Conservation (phyloP, 306 rosid species). For the Cucumis cinereus region DNA sequence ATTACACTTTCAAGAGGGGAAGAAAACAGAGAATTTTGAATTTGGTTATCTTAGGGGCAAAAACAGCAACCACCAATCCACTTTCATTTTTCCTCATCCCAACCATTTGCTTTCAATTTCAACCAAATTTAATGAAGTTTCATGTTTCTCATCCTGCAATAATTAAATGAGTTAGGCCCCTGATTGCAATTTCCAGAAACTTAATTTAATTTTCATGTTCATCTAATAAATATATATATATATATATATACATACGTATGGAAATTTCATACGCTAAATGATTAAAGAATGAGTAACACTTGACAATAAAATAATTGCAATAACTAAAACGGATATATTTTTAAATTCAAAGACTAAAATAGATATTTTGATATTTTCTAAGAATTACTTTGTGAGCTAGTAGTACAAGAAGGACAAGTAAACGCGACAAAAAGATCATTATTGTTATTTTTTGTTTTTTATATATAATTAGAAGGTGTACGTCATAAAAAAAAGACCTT, state of each 20-base stretch:
- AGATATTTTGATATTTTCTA: too few species aligned
- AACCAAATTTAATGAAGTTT: conserved; percentile 34
- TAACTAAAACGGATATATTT: not conserved
- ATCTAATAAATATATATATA: too few species aligned
- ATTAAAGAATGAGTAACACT: too few species aligned
- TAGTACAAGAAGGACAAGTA: too few species aligned
- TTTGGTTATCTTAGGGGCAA: not conserved
- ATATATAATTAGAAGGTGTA: too few species aligned
- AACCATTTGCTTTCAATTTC: not conserved
- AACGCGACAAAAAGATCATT: too few species aligned
- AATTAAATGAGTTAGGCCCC: not conserved
- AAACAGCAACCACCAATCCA: not conserved
- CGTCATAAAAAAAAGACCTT: too few species aligned
- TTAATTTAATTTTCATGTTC: not conserved
- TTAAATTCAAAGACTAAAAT: not conserved
- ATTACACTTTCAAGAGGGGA: not conserved
- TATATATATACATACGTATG: too few species aligned
- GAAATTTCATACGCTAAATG: too few species aligned
- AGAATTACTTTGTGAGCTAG: too few species aligned
- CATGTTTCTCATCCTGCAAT: conserved; percentile 57
- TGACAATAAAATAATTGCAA: not conserved
- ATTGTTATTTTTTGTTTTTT: too few species aligned
- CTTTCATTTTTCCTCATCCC: not conserved
- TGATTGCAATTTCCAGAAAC: not conserved
- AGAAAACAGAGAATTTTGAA: not conserved